Percentiles rank a stretch among this genome's conserved stretches.
Conservation (phyloP, 202 grass and related monocot species). For the Musa balbisiana region DNA sequence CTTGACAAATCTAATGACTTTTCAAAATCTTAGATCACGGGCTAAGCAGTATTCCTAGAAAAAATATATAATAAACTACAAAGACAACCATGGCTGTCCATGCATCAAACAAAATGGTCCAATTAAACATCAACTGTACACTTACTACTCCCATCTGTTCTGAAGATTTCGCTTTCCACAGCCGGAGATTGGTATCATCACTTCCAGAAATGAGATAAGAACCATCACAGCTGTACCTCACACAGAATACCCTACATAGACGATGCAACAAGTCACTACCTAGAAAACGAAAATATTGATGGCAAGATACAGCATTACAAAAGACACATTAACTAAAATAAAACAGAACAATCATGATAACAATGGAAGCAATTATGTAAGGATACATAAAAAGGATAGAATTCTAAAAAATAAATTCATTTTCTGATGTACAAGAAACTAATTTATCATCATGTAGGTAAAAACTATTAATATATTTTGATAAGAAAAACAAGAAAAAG, state of each 20-base stretch:
- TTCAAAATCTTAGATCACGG: no score
- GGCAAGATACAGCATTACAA: neutral
- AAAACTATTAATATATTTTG: neutral
- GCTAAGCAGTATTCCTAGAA: no score
- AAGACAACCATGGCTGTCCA: no score
- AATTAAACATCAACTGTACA: neutral
- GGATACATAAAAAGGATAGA: neutral
- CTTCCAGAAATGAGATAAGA: constrained; percentile 92
- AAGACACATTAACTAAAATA: neutral
- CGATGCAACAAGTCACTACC: constrained; percentile 19
- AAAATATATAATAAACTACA: no score
- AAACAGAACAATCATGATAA: neutral
- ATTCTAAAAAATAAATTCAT: neutral
- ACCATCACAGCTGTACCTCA: constrained; percentile 79
- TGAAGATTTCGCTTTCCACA: constrained; percentile 87
- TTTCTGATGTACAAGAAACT: no score
- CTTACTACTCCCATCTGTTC: constrained; percentile 98
- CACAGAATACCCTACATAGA: constrained; percentile 75
- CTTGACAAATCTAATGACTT: no score
- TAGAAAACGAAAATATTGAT: neutral
- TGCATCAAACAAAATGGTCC: neutral
- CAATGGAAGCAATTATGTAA: neutral
- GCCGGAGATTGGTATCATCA: constrained; percentile 94
- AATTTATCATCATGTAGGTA: neutral
- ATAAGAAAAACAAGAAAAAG: constrained; percentile 17